Evolutionary conservation across 2,329 filamentous ascomycete genomes (phyloP), one percentile per base, ranked within the genome.

Genomic region (Chalaropsis thielavioides): DNA sequence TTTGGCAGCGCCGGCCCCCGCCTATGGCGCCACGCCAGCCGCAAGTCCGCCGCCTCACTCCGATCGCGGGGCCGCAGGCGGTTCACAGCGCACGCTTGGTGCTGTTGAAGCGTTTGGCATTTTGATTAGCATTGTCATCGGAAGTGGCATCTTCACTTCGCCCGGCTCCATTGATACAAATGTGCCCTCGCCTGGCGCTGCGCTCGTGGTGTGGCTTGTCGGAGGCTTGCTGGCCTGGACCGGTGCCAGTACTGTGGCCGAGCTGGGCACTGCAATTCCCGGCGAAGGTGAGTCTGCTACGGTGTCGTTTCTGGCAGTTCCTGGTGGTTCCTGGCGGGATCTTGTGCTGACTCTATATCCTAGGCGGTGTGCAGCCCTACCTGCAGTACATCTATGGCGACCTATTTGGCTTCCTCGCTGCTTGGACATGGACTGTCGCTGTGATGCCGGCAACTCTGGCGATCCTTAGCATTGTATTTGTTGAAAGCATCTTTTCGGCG

Each of bases 361-460:
- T 44, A 76, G 81, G 83, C 3, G 84, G 84, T 17, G 79, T 86
- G 59, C 83, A 86, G 69, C 82, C 83, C 15, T 86, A 84, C 68
- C 76, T 87, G 6, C 77, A 79, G 68, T 79, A 83, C 71, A 80
- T 85, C 41, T 86, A 79, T 67, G 83, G 83, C 38, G 82, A 85
- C 61, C 73, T 81, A 1, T 79, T 80, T 61, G 83, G 83, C n/a
- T 86, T 85, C 69, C 71, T 86, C 4, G 82, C 82, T 5, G 82
- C 83, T 0, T 87, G 83, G 83, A 83, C 83, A 0, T 86, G 83
- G 81, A 80, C 86, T 64, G 78, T 86, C 5, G 82, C 80, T 22
- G 80, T 85, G 27, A 86, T 85, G 78, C 84, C 84, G 0, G 82
- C 83, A 0, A 84, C 83, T 0, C 77, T 85, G 67, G 83, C 83